Percentiles rank a stretch among this genome's conserved stretches.
Evolutionary conservation across 2,329 filamentous ascomycete genomes (phyloP).

Genomic region (Pseudogymnoascus sp.): DNA sequence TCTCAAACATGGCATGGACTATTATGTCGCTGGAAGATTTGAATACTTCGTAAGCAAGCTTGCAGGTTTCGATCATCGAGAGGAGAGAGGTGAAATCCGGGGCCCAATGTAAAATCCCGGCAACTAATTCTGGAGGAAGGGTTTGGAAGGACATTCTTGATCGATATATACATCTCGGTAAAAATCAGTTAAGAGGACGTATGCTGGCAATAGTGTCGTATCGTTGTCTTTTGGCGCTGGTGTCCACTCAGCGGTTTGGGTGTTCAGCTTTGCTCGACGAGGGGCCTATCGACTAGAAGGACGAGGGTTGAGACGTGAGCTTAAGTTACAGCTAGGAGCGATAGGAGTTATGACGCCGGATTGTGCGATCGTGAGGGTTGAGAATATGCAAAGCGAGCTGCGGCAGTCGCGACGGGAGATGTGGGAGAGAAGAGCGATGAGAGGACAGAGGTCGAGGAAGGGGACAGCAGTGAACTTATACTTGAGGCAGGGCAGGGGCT

Average conservation of each 20-base stretch:
- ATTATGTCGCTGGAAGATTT: not conserved
- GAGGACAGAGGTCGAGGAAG: no score
- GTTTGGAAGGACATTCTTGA: not conserved
- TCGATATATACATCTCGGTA: not conserved
- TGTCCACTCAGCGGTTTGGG: not conserved
- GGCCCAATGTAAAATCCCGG: not conserved
- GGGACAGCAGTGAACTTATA: no score
- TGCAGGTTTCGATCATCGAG: not conserved
- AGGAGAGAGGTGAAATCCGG: not conserved
- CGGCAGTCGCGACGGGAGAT: slow-evolving; percentile 6
- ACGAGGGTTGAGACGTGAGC: not conserved
- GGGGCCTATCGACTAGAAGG: not conserved
- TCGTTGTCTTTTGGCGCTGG: not conserved
- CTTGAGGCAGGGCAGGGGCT: no score
- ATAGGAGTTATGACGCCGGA: not conserved
- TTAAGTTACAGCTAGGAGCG: not conserved
- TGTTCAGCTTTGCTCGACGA: not conserved
- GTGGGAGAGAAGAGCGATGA: no score
- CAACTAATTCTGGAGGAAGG: not conserved
- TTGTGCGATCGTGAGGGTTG: not conserved
- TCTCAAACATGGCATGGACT: not conserved
- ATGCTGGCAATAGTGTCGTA: not conserved
- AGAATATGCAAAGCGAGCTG: slow-evolving; percentile 2
- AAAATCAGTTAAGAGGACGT: not conserved
- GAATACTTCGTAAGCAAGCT: not conserved